Percentiles rank a stretch among this genome's conserved stretches.
These are phyloP conservation scores for Myxozyma mucilagina DNA, from an alignment of 805 yeast genomes.

Conservation along the genomic window DNA sequence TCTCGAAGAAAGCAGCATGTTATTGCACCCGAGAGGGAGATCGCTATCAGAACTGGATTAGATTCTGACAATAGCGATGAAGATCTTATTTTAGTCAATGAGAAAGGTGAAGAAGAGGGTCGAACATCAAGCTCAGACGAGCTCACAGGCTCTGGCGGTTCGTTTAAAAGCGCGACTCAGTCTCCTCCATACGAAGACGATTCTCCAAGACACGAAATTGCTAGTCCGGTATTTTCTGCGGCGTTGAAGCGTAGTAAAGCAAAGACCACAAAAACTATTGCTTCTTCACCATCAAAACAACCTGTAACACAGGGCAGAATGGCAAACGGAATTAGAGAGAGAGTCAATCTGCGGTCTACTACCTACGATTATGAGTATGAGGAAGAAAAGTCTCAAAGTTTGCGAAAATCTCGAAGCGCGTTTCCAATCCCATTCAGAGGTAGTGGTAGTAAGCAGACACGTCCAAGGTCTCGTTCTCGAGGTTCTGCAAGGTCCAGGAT, in stretches of 20 bases:
- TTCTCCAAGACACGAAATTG: slow-evolving; percentile 5
- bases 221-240: slow-evolving; percentile 3
- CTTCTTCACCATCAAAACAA: background rate
- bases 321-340: slow-evolving; percentile 10
- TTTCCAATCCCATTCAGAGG: slow-evolving; percentile 19
- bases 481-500: slow-evolving; percentile 8
- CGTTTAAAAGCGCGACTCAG: slow-evolving; percentile 10
- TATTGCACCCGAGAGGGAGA: slow-evolving; percentile 13
- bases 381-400: slow-evolving; percentile 3
- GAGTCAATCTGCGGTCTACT: slow-evolving; percentile 7
- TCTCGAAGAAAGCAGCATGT: slow-evolving; percentile 17
- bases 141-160: slow-evolving; percentile 6
- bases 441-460: background rate
- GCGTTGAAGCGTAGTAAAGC: slow-evolving; percentile 1
- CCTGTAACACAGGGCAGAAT: background rate
- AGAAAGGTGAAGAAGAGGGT: slow-evolving; percentile 12
- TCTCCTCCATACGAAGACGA: slow-evolving; percentile 4
- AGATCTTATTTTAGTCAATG: slow-evolving; percentile 12
- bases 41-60: background rate
- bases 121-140: slow-evolving; percentile 8
- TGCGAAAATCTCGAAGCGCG: slow-evolving; percentile 8
- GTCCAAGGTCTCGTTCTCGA: slow-evolving; percentile 7
- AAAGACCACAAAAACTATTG: background rate
- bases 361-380: slow-evolving; percentile 7
- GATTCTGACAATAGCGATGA: slow-evolving; percentile 6